Base-by-base conservation (phyloP, 2,329 filamentous ascomycete species). In the Metarhizium humberi region DNA sequence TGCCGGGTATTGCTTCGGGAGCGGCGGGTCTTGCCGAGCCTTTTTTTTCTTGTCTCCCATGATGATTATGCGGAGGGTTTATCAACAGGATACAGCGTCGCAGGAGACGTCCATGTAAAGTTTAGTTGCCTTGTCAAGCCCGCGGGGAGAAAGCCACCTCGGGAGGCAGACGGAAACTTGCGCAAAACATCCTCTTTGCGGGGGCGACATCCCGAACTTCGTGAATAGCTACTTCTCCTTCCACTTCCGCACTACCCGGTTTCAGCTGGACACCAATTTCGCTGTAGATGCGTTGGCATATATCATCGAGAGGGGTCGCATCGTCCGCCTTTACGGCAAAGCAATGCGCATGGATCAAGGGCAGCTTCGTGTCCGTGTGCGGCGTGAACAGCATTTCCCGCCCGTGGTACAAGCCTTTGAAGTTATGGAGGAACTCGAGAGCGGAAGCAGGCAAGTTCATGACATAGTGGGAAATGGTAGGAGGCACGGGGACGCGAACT, bases 381-480 rank as follows among this genome's bases (percentile, higher is more conserved):
- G 85, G 82, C 32, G 72, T 66, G 62, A 92, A 92, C 1, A 90
- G 75, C 2, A 70, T 59, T 67, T 91, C 84, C 29, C 82, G 78
- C 3, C 84, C 84, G n/a, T 80, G 73, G 67, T 96, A 97, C 16
- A 96, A 71, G 4, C 94, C 92, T 20, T 84, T 81, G 62, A 65
- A 74, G 63, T 72, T 71, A 55, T 77, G 75, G 25, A 96, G 78
- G 68, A 99, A 99, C 56, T 88, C 85, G 57, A 94, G 86, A 1
- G 94, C 92, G 1, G 85, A 88, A 1, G 92, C 94, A 0, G 94
- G 94, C 16, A 99, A 85, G 72, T 99, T 99, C 90, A 99, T 96
- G 61, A 97, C 88, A 69, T 92, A 99, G 74, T 97, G 94, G n/a
- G 85, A 80, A 67, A 97, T 89, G 42, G 86, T 85, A 2, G 79